These are phyloP conservation scores for Hanseniaspora valbyensis DNA, from an alignment of 805 yeast genomes.

Conservation along the genomic window DNA sequence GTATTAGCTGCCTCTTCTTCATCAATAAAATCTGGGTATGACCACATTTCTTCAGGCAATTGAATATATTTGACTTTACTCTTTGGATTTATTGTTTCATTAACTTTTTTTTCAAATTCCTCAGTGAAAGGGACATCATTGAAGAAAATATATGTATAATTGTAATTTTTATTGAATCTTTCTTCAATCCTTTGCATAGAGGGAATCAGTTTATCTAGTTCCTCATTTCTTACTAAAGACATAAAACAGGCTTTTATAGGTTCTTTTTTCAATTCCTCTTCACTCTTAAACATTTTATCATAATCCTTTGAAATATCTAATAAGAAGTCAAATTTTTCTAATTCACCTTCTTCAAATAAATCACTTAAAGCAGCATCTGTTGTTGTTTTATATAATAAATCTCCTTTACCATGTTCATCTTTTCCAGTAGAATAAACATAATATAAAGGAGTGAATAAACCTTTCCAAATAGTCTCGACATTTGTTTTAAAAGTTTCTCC, in stretches of 20 bases:
- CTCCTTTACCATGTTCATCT: neutral
- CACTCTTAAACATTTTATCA: slow-evolving; percentile 12
- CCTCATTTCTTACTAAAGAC: slow-evolving; percentile 60
- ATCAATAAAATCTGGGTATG: slow-evolving; percentile 73
- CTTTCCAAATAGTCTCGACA: slow-evolving; percentile 15
- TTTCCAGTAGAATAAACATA: slow-evolving; percentile 2
- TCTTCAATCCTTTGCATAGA: slow-evolving; percentile 66
- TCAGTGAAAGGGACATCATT: slow-evolving; percentile 68
- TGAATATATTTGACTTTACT: slow-evolving; percentile 63
- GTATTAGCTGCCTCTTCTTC: slow-evolving; percentile 53
- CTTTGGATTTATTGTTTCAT: slow-evolving; percentile 37
- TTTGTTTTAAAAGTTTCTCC: slow-evolving; percentile 7
- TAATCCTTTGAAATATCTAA: slow-evolving; percentile 8
- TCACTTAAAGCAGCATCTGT: slow-evolving; percentile 2
- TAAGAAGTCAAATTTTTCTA: neutral
- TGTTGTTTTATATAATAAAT: slow-evolving; percentile 6
- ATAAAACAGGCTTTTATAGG: slow-evolving; percentile 33
- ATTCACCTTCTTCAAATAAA: neutral
- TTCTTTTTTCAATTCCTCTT: slow-evolving; percentile 14
- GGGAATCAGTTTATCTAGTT: slow-evolving; percentile 42
- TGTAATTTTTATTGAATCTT: slow-evolving; percentile 61
- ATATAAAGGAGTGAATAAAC: slow-evolving; percentile 14
- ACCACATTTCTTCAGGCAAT: slow-evolving; percentile 75
- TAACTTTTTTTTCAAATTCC: slow-evolving; percentile 50
- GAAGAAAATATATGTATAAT: slow-evolving; percentile 88